phyloP scores from a whole-genome alignment of 495 filamentous ascomycete species.

The Xylaria intraflava region DNA sequence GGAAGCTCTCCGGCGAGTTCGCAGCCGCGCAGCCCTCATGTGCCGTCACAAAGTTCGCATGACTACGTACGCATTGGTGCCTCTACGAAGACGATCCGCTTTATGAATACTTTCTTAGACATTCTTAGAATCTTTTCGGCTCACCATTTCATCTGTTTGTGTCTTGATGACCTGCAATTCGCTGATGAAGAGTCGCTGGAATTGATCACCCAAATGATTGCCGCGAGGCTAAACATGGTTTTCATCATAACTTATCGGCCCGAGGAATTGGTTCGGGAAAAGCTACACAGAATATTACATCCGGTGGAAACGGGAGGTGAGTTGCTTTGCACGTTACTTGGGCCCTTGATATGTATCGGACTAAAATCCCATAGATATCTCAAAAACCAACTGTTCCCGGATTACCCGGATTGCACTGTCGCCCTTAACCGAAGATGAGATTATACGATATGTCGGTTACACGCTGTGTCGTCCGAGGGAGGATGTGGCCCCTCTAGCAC shows the following conservation, averaged over 20 bases:
- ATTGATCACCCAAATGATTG: conserved; percentile 66
- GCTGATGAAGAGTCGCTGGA: conserved; percentile 81
- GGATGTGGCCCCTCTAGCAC: conserved; percentile 56
- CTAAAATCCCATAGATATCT: conserved; percentile 38
- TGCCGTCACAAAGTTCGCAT: conserved; percentile 48
- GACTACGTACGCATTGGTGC: conserved; percentile 66
- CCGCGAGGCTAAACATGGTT: conserved; percentile 65
- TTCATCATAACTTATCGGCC: conserved; percentile 63
- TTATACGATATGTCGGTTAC: conserved; percentile 66
- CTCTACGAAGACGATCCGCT: conserved; percentile 64
- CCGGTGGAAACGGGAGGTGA: conserved; percentile 43
- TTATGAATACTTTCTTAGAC: conserved; percentile 79
- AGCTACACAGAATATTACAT: conserved; percentile 40
- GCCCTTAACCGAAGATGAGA: conserved; percentile 66
- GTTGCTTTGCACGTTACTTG: neutral
- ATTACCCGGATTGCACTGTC: conserved; percentile 59
- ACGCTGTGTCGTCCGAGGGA: conserved; percentile 59
- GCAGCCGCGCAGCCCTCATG: conserved; percentile 22
- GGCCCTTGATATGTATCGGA: conserved; percentile 10
- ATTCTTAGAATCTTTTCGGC: conserved; percentile 71
- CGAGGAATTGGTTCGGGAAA: conserved; percentile 44
- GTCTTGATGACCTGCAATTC: conserved; percentile 79
- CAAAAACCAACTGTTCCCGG: conserved; percentile 36
- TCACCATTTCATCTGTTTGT: conserved; percentile 75
- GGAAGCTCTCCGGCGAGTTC: conserved; percentile 26